Percentiles rank a stretch among this genome's conserved stretches.
These are phyloP conservation scores for Lathyrus aphaca DNA, from an alignment of 306 rosid genomes.

Conservation along the genomic window DNA sequence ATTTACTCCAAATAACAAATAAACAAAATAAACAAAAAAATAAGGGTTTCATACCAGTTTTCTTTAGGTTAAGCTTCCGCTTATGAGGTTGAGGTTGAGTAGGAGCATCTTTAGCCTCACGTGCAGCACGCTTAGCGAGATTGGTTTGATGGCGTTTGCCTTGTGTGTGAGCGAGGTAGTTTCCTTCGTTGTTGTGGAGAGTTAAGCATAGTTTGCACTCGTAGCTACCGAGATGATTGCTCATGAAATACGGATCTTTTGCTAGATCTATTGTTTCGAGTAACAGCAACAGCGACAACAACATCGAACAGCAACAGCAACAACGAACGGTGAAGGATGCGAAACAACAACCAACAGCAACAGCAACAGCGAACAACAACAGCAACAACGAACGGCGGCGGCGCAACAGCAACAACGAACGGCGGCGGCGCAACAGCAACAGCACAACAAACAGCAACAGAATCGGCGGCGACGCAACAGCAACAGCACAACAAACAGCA, in stretches of 20 bases:
- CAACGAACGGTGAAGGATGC: no score
- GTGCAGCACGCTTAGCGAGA: slow-evolving; percentile 91
- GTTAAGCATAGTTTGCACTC: slow-evolving; percentile 95
- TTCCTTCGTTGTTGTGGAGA: slow-evolving; percentile 93
- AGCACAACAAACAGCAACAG: no score
- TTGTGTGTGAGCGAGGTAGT: slow-evolving; percentile 96
- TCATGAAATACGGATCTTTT: slow-evolving; percentile 96
- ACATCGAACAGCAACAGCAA: no score
- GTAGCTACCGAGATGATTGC: slow-evolving; percentile 94
- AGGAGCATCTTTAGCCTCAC: slow-evolving; percentile 95
- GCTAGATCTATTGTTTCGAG: slow-evolving; percentile 96
- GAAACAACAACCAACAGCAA: no score
- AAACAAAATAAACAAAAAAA: neutral
- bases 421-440: no score
- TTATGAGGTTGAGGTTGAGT: slow-evolving; percentile 98
- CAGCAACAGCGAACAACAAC: no score
- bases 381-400: no score
- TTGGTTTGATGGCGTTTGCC: slow-evolving; percentile 97
- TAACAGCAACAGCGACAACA: no score
- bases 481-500: no score
- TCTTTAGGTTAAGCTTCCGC: slow-evolving; percentile 77
- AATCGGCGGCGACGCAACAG: no score
- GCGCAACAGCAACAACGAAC: no score
- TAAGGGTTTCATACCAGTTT: slow-evolving; percentile 52
- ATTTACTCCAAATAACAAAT: neutral